Base-by-base conservation (phyloP, 192 early-diverging fungal species). In the Podila epigama region DNA sequence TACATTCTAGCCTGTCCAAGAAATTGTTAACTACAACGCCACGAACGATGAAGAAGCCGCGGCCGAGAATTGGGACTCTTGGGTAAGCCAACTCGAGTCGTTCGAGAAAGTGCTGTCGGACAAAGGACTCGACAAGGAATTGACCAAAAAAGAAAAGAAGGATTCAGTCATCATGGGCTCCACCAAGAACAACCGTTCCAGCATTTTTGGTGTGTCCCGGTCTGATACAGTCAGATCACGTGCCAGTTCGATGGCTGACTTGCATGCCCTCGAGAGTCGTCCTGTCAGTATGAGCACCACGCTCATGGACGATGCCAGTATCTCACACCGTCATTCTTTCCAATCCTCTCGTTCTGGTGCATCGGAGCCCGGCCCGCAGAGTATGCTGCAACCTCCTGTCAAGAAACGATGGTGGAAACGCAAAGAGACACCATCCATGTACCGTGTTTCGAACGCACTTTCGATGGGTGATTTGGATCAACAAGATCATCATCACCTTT, bases 381-480 rank as follows among this genome's bases (percentile, higher is more conserved):
- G 51, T 27, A 31, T 54, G 22, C n/a, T 51, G 9, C 29, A 54
- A 3, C 63, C 62, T 6, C 63, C 27, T 5, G n/a, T 25, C 55
- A 77, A 55, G 48, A 77, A 77, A 51, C 66, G 61, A 7, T 77
- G 73, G 73, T 77, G 73, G 73, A 65, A 68, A 39, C 73, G 61
- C 34, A 77, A 60, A 40, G 73, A 68, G 1, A 64, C 66, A 1
- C 25, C 42, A 2, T 68, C 73, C 1, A 51, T 77, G 6, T 77
- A 77, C 53, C 65, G 66, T 3, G 57, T 58, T 5, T 68, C 73
- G 6, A 68, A 61, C 28, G 41, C 73, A 15, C 53, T 63, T 5
- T 77, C 73, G 15, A 68, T 55, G 36, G 61, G 66, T 1, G 73
- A 77, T 62, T 50, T 77, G 50, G 73, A 77, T 15, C 66, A 68